Percentiles rank a stretch among this genome's conserved stretches.
These are phyloP conservation scores for Stenocarpella maydis DNA, from an alignment of 2,329 filamentous ascomycete species.

Conservation along the genomic window DNA sequence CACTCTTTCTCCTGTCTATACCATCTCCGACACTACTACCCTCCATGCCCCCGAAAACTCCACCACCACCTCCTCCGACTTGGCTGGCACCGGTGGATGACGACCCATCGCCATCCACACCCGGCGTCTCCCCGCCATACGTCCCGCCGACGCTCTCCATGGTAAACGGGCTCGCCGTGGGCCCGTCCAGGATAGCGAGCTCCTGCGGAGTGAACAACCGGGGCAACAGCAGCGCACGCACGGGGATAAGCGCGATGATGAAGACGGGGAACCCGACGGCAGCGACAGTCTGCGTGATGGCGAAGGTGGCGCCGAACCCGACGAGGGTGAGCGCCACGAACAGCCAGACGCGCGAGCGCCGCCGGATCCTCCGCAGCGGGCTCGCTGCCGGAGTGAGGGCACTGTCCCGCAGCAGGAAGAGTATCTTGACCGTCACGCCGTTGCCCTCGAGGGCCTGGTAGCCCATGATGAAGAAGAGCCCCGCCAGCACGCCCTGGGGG, in stretches of 20 bases:
- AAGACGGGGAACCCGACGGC: conserved; percentile 83
- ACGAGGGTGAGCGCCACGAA: conserved; percentile 75
- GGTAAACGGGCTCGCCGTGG: conserved; percentile 77
- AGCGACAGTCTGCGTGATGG: conserved; percentile 82
- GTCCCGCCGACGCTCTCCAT: conserved; percentile 78
- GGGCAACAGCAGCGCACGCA: conserved; percentile 71
- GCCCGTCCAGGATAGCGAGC: conserved; percentile 71
- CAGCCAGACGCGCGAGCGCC: conserved; percentile 72
- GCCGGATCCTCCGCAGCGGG: conserved; percentile 67
- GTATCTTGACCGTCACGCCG: conserved; percentile 77
- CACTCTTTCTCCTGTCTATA: conserved; percentile 39
- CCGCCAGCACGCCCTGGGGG: conserved; percentile 80
- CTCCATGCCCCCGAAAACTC: conserved; percentile 31
- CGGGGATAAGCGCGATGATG: conserved; percentile 73
- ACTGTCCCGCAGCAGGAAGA: conserved; percentile 73
- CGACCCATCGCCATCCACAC: conserved; percentile 22
- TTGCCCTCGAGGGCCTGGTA: conserved; percentile 79
- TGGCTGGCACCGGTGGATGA: conserved; percentile 22
- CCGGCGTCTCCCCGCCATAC: conserved; percentile 48
- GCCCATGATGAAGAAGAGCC: conserved; percentile 87
- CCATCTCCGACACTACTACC: conserved; percentile 23
- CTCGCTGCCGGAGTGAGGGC: conserved; percentile 66
- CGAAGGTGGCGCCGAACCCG: conserved; percentile 80
- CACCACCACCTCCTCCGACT: conserved; percentile 18
- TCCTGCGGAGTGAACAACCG: conserved; percentile 67